Percentiles rank a stretch among this genome's conserved stretches.
These are phyloP conservation scores for Carex littledalei DNA, from an alignment of 176 grass and related monocot species.

Conservation along the genomic window DNA sequence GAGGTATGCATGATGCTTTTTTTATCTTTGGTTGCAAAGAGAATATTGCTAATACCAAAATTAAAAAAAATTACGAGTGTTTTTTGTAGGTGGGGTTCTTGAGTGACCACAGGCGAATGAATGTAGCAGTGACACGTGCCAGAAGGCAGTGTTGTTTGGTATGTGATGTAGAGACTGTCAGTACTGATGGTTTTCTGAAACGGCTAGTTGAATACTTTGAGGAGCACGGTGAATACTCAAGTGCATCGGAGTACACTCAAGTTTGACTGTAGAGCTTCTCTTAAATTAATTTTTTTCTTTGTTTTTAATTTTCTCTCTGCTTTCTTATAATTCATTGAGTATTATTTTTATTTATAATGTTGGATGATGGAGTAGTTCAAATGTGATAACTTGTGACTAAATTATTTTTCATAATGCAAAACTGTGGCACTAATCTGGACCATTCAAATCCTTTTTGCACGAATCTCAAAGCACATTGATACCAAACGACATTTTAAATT, in stretches of 20 bases:
- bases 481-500: too few species aligned
- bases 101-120: constrained; percentile 90
- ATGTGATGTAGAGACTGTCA: constrained; percentile 77
- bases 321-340: neutral
- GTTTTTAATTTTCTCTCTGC: neutral
- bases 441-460: too few species aligned
- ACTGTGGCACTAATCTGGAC: neutral
- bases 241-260: constrained; percentile 64
- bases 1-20: constrained; percentile 47
- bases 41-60: constrained; percentile 7
- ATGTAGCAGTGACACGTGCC: constrained; percentile 86
- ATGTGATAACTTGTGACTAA: neutral
- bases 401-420: neutral
- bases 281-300: neutral
- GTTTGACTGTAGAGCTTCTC: neutral
- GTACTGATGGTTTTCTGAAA: constrained; percentile 66
- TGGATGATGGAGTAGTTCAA: neutral
- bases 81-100: constrained; percentile 73
- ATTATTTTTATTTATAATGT: neutral
- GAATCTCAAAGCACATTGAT: too few species aligned
- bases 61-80: neutral
- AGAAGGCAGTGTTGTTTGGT: constrained; percentile 90
- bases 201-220: constrained; percentile 87
- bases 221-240: constrained; percentile 73
- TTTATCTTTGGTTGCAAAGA: neutral